phyloP scores from a whole-genome alignment of 306 rosid genomes.

The Rubus parviflorus region DNA sequence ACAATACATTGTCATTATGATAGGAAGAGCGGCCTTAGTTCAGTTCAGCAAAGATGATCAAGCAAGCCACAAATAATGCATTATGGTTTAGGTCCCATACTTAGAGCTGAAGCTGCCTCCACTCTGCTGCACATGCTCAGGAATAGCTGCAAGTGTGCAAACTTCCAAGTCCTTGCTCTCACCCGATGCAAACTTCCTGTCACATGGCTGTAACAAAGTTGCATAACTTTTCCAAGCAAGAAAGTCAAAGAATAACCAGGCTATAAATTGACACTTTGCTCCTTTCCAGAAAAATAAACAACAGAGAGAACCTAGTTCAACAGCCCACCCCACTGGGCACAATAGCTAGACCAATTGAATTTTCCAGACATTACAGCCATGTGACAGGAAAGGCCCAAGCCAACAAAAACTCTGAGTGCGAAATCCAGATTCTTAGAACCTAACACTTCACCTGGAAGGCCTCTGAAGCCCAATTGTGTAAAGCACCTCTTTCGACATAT shows the following conservation, averaged over 20 bases:
- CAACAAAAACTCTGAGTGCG: neutral
- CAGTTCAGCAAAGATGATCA: neutral
- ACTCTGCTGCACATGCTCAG: neutral
- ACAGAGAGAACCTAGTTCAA: neutral
- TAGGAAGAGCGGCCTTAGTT: neutral
- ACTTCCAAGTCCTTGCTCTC: neutral
- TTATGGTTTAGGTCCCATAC: neutral
- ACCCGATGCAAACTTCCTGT: neutral
- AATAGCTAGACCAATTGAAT: neutral
- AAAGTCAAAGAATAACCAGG: neutral
- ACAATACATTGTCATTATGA: neutral
- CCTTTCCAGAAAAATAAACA: neutral
- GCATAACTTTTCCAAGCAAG: neutral
- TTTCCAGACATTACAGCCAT: neutral
- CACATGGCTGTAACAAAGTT: neutral
- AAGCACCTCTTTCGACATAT: neutral
- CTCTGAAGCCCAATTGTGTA: neutral
- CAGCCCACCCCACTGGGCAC: neutral
- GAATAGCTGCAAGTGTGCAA: neutral
- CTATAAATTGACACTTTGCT: neutral
- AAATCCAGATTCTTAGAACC: constrained; percentile 9
- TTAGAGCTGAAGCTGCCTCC: neutral
- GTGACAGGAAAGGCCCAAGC: neutral
- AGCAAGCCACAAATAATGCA: neutral
- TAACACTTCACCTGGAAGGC: constrained; percentile 5